These are phyloP conservation scores for Euphorbia celastroides DNA, from an alignment of 441 rosid genomes.

Conservation along the genomic window DNA sequence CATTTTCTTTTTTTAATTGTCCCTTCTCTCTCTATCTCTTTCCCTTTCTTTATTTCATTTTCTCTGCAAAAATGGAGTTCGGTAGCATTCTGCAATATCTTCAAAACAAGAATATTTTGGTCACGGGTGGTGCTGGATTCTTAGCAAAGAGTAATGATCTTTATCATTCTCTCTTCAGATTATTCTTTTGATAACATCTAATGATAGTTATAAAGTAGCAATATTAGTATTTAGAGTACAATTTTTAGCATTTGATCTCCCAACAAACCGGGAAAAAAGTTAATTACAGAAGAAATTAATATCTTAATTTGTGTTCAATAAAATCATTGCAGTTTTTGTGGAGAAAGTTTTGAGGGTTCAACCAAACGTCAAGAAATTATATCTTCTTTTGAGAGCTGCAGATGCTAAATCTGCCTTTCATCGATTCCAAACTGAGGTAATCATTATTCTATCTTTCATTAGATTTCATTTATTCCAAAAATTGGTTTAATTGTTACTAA, in stretches of 20 bases:
- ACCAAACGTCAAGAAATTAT: conserved; percentile 49
- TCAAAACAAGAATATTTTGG: conserved; percentile 44
- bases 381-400: conserved; percentile 52
- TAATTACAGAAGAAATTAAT: not conserved
- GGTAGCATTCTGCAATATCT: conserved; percentile 46
- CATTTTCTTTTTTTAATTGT: too few relatives aligned
- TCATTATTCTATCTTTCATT: too few relatives aligned
- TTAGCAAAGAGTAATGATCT: conserved; percentile 45
- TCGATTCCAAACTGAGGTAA: conserved; percentile 47
- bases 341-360: conserved; percentile 45
- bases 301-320: not conserved
- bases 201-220: too few relatives aligned
- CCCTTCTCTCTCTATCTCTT: too few relatives aligned
- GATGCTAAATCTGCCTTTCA: conserved; percentile 35
- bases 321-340: not conserved
- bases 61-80: conserved; percentile 44
- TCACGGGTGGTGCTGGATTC: conserved; percentile 74
- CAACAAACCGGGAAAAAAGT: too few relatives aligned
- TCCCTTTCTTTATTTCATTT: too few relatives aligned
- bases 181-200: too few relatives aligned
- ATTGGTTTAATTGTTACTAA: too few relatives aligned
- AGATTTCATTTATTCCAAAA: too few relatives aligned
- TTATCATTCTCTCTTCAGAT: not conserved
- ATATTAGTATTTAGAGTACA: too few relatives aligned
- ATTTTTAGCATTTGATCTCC: too few relatives aligned